Base-by-base conservation (phyloP, 306 rosid genomes). In the Prunus campanulata region DNA sequence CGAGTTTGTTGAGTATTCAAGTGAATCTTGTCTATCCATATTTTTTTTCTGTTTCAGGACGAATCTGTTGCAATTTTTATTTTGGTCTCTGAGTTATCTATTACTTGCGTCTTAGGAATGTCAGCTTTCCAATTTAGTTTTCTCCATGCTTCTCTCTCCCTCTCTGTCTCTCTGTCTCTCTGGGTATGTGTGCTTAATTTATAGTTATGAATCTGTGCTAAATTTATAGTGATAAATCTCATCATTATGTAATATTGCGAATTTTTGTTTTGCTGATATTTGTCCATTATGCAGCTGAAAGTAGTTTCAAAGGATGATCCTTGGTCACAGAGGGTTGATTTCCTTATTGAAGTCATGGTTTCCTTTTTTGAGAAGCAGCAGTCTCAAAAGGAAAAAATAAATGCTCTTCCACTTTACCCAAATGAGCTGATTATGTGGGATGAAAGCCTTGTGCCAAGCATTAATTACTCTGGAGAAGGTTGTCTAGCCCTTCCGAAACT, bases 351-450 rank as follows among this genome's bases (percentile, higher is more conserved):
- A 89, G 91, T 92, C 66, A 86, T 95, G 91, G 91, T 92, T 85
- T 92, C 99, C 47, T 92, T 84, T 88, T 95, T 95, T 42, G 96
- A 95, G 90, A 92, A 91, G 89, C 99, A 89, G 62, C 92, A 85
- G 64, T 95, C 99, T 84, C 99, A 95, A 83, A 95, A 95, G 68
- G 98, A 95, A 91, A 93, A 96, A 62, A 92, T 95, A 67, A 95
- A 95, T 88, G 92, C 99, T 79, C 97, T 95, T 85, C 99, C 99
- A 22, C 93, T 95, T 48, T 95, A 95, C 79, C 99, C 99, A 54
- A 95, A 92, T 42, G 99, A 95, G 81, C 93, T 85, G 82, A 91
- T 95, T 71, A 95, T 95, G 99, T 95, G 99, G 97, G 99, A 95
- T 80, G 99, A 92, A 86, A 95, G 99, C 61, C 90, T 95, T 74